Evolutionary conservation across 192 early-diverging fungal genomes (phyloP), one percentile per base, ranked within the genome.

Genomic region (Podila epicladia): DNA sequence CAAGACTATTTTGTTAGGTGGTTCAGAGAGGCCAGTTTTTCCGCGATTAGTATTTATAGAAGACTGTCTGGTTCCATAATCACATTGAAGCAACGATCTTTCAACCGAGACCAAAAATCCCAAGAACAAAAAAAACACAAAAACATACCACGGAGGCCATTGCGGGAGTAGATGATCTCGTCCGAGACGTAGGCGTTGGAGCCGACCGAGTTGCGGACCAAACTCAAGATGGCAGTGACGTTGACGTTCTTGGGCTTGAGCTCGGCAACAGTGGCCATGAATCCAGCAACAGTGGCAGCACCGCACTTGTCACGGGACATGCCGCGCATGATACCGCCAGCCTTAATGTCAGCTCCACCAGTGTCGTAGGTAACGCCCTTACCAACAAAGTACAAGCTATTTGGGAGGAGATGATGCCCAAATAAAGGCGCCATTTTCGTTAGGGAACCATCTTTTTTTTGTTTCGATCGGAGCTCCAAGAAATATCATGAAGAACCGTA

Each of bases 271-370:
- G 94, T 92, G 72, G 92, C 89, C 70, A 93, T 84, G 84, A 96
- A 94, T 53, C 95, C 95, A 32, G 95, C 94, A 37, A 91, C 89
- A 9, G 90, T 87, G 26, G 94, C 91, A 29, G 95, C 95, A 69
- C 95, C 95, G 51, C 95, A 92, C 84, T 97, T 97, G 84, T 97
- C 95, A 76, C 94, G 89, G 51, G 93, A 94, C 95, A 97, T 97
- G 50, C 87, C 93, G 35, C 95, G 87, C 94, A 96, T 96, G 37
- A 87, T 74, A 57, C 93, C 95, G 60, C 91, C 90, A 60, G 87
- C 84, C 84, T 97, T 97, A 71, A 97, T 89, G 76, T 95, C 92
- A 69, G 93, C 91, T 80, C 95, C 95, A 50, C 95, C 95, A 31
- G 94, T 97, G 74, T 97, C 95, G 73, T 92, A 96, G 32, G 95